Base-by-base conservation (phyloP, 345 rosid species). In the Camelina hispida region DNA sequence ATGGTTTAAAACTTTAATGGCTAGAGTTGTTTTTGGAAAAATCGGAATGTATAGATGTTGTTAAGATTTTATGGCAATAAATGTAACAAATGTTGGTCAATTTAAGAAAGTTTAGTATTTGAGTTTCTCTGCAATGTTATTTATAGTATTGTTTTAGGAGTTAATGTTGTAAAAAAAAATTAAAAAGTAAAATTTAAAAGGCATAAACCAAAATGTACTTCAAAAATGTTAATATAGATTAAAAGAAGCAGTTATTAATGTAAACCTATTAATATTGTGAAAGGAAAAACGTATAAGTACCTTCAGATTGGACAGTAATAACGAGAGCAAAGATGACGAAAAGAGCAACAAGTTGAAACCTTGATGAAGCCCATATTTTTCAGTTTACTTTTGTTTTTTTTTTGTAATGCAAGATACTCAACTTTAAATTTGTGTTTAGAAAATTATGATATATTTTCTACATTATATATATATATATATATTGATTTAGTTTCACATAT, bases 281-380 rank as follows among this genome's bases (percentile, higher is more conserved):
- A 60, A 5, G 50, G 47, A 13, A 28, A 8, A 48, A 23, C 2
- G 0, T 23, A 38, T 15, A 1, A 16, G 14, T n/a, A 71, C 77
- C 77, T 78, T 5, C 28, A 13, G 78, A 72, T 0, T 66, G 73
- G 42, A 52, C 69, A 43, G 63, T 20, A 23, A 78, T 35, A 78
- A 78, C 69, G 44, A 78, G 65, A 51, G 81, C 66, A 20, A 66
- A 66, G 59, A 72, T 66, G 53, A 72, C 43, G 48, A 78, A 62
- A 66, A 78, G 9, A 16, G 77, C 65, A 78, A 72, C 52, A 23
- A 71, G 42, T 71, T 78, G 77, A 44, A 78, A 52, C 59, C 64
- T 66, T 60, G 81, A 59, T 40, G 81, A 66, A 18, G 51, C 64
- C 64, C 81, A 78, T 23, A 23, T 78, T 51, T 72, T 66, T 40